Evolutionary conservation across 352 stramenopile genomes (phyloP).

Genomic region (Pseudoperonospora humuli): DNA sequence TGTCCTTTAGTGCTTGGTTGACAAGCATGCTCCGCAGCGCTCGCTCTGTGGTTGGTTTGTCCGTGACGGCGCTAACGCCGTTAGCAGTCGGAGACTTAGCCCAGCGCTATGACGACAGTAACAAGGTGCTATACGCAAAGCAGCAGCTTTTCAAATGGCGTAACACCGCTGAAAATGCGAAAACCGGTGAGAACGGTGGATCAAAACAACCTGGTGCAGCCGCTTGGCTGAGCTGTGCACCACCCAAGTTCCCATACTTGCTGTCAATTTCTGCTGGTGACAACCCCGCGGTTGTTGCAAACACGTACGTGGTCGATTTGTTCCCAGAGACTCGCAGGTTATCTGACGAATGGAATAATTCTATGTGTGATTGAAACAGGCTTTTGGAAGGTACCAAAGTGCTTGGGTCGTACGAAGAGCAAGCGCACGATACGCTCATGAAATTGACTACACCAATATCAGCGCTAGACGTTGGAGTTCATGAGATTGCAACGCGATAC

Average conservation of each 20-base stretch:
- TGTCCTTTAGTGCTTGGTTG: constrained; percentile 2
- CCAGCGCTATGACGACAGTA: constrained; percentile 31
- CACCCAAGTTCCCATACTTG: constrained; percentile 60
- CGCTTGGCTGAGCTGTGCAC: constrained; percentile 41
- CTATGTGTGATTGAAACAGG: constrained; percentile 11
- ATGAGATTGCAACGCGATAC: constrained; percentile 31
- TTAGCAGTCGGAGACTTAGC: constrained; percentile 32
- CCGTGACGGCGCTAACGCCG: constrained; percentile 20
- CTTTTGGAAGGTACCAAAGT: constrained; percentile 19
- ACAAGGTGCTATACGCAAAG: constrained; percentile 29
- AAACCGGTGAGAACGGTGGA: constrained; percentile 2
- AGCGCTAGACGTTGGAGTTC: constrained; percentile 14
- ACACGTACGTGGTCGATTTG: constrained; percentile 15
- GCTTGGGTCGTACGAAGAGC: constrained; percentile 31
- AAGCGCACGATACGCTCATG: constrained; percentile 26
- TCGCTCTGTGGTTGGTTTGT: constrained; percentile 8
- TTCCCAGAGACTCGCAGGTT: background rate
- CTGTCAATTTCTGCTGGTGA: constrained; percentile 51
- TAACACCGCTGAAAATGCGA: background rate
- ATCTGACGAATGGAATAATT: background rate
- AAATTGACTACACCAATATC: constrained; percentile 23
- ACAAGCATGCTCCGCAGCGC: constrained; percentile 12
- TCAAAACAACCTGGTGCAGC: background rate
- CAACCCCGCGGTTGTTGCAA: constrained; percentile 25
- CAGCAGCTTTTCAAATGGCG: constrained; percentile 29